A percentile compares a stretch with the other conserved stretches of the same genome.
Conservation (phyloP, 768 basidiomycete genomes). For the Amanita polypyramis region DNA sequence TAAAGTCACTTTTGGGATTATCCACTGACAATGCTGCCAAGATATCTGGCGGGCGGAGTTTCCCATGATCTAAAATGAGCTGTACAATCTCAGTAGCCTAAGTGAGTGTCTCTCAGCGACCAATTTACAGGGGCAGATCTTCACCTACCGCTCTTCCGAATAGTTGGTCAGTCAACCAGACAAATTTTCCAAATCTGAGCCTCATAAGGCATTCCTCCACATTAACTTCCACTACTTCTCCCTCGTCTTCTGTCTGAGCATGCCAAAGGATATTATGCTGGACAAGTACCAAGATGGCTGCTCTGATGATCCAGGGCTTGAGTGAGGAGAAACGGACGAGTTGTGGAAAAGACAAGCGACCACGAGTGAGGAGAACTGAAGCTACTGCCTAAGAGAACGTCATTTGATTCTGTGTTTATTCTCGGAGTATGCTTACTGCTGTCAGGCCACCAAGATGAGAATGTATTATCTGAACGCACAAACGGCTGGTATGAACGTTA, state of each 20-base stretch:
- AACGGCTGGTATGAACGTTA: constrained; percentile 40
- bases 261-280: constrained; percentile 94
- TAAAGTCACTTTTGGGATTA: constrained; percentile 45
- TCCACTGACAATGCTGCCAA: constrained; percentile 36
- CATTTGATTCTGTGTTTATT: neutral
- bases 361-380: constrained; percentile 64
- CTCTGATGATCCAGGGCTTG: constrained; percentile 57
- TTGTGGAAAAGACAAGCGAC: constrained; percentile 66
- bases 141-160: constrained; percentile 54
- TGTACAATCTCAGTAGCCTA: constrained; percentile 74
- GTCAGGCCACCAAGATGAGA: constrained; percentile 51
- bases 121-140: constrained; percentile 3
- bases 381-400: constrained; percentile 49
- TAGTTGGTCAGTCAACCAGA: constrained; percentile 59
- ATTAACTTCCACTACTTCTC: constrained; percentile 75
- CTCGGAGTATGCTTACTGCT: constrained; percentile 4
- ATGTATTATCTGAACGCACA: constrained; percentile 47
- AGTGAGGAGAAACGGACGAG: constrained; percentile 59
- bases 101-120: neutral
- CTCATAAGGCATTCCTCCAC: constrained; percentile 74
- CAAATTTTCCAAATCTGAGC: constrained; percentile 73
- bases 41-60: constrained; percentile 69
- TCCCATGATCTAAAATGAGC: constrained; percentile 75
- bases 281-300: constrained; percentile 65
- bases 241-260: constrained; percentile 57